Conservation (phyloP, 179 eudicot genomes). For the Silene noctiflora region DNA sequence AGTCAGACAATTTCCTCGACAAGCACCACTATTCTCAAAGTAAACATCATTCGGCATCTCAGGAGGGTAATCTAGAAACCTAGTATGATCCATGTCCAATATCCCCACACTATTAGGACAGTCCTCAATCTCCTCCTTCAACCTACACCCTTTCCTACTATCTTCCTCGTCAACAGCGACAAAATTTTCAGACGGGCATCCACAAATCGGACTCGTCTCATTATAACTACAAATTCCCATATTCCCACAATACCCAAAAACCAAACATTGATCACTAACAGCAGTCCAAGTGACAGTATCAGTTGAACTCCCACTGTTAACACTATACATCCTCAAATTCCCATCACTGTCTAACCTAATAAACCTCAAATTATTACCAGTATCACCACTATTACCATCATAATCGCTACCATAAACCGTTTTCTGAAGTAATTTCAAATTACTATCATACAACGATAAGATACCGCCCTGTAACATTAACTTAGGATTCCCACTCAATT, state of each 20-base stretch:
- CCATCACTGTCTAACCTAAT: slow-evolving; percentile 73
- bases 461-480: slow-evolving; percentile 50
- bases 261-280: slow-evolving; percentile 69
- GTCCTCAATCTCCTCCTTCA: slow-evolving; percentile 49
- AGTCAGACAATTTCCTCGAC: slow-evolving; percentile 53
- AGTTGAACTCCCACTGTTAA: slow-evolving; percentile 34
- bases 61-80: slow-evolving; percentile 62
- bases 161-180: slow-evolving; percentile 47
- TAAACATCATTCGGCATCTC: slow-evolving; percentile 44
- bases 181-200: slow-evolving; percentile 77
- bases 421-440: slow-evolving; percentile 22
- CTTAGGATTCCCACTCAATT: slow-evolving; percentile 40
- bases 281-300: slow-evolving; percentile 56
- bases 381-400: slow-evolving; percentile 38
- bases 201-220: slow-evolving; percentile 59
- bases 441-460: slow-evolving; percentile 41
- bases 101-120: slow-evolving; percentile 53
- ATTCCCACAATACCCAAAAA: slow-evolving; percentile 84
- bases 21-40: slow-evolving; percentile 41
- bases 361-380: slow-evolving; percentile 44
- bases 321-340: slow-evolving; percentile 71
- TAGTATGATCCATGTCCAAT: slow-evolving; percentile 58
- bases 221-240: slow-evolving; percentile 80
- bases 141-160: slow-evolving; percentile 62
- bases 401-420: slow-evolving; percentile 71